A percentile compares a stretch with the other conserved stretches of the same genome.
Evolutionary conservation across 2,329 filamentous ascomycete species (phyloP).

Genomic region (Cordyceps cicadae): DNA sequence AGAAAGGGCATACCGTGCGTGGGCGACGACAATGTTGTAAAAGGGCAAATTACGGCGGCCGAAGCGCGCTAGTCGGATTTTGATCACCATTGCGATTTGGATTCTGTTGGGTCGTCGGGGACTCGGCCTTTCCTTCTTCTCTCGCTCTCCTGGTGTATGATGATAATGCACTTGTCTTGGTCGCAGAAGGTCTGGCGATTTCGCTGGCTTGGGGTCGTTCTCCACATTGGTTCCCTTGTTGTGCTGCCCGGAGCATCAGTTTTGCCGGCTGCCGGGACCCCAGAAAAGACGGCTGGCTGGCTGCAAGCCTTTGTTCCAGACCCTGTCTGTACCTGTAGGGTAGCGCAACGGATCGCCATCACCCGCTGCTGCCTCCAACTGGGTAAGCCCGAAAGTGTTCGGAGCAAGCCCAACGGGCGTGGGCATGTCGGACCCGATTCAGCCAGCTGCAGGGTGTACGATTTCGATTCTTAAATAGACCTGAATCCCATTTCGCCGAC

Average conservation of each 20-base stretch:
- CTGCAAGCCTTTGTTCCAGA: background rate
- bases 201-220: background rate
- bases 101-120: background rate
- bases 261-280: constrained; percentile 24
- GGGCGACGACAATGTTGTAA: constrained; percentile 95
- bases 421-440: background rate
- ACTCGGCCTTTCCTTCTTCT: background rate
- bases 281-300: too few relatives aligned
- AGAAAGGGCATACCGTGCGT: constrained; percentile 61
- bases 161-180: too few relatives aligned
- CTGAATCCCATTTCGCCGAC: too few relatives aligned
- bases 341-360: background rate
- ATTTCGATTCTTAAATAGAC: background rate
- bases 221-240: background rate
- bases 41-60: constrained; percentile 81
- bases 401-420: background rate
- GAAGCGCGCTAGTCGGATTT: constrained; percentile 89
- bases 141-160: background rate
- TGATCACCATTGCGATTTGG: constrained; percentile 66
- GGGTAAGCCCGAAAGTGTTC: background rate
- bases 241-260: constrained; percentile 21
- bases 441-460: background rate
- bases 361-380: background rate
- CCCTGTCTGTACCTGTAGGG: background rate
- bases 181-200: background rate